These are phyloP conservation scores for Orbilia javanica DNA, from an alignment of 2,329 filamentous ascomycete genomes.

Conservation along the genomic window DNA sequence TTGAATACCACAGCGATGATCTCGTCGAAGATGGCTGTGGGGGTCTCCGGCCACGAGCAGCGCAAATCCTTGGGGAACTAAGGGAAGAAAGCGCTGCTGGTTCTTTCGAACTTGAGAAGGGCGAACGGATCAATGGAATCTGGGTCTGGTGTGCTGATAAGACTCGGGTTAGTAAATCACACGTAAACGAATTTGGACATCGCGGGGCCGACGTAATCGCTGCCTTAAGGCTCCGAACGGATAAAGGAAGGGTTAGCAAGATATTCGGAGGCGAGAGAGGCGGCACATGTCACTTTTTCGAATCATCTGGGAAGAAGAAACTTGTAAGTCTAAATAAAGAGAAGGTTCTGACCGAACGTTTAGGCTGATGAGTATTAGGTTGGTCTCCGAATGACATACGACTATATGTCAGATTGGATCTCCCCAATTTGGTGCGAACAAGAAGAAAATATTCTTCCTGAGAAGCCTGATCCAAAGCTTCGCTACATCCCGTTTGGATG, in stretches of 20 bases:
- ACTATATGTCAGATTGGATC: constrained; percentile 57
- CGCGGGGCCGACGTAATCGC: constrained; percentile 47
- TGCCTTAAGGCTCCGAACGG: constrained; percentile 44
- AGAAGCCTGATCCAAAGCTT: constrained; percentile 43
- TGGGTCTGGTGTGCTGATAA: constrained; percentile 56
- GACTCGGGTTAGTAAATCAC: constrained; percentile 43
- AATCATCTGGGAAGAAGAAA: constrained; percentile 56
- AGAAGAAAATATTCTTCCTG: constrained; percentile 26
- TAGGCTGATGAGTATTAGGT: constrained; percentile 29
- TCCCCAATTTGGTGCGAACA: constrained; percentile 51
- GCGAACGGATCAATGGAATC: constrained; percentile 44
- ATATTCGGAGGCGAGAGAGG: constrained; percentile 49
- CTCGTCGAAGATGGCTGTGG: constrained; percentile 48
- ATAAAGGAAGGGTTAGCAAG: constrained; percentile 42
- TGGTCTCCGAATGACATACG: constrained; percentile 53
- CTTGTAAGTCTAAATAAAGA: constrained; percentile 21
- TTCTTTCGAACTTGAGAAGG: constrained; percentile 48
- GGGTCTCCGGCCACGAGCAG: constrained; percentile 39
- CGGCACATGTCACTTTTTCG: constrained; percentile 54
- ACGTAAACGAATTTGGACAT: constrained; percentile 53
- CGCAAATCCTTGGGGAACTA: constrained; percentile 43
- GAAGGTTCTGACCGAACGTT: neutral
- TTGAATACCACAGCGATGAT: constrained; percentile 49
- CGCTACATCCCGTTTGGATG: constrained; percentile 52
- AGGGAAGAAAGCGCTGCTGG: constrained; percentile 52